Percentiles rank a stretch among this genome's conserved stretches.
Evolutionary conservation across 2,329 filamentous ascomycete species (phyloP).

Genomic region (Botrytis pseudocinerea): DNA sequence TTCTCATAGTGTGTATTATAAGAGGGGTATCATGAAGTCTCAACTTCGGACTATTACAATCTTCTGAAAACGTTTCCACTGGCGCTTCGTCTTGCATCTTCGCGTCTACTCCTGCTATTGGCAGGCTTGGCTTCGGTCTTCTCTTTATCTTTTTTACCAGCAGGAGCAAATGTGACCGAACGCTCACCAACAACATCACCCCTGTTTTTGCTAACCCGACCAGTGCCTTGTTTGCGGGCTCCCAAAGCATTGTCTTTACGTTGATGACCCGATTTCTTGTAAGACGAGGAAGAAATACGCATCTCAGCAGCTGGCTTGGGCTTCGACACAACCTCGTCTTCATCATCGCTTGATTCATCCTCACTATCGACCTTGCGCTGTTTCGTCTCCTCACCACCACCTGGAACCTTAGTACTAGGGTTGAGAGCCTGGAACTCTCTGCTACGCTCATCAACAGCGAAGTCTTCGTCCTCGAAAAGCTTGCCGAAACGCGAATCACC

Average conservation of each 20-base stretch:
- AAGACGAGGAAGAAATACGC: constrained; percentile 69
- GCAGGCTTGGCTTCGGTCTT: constrained; percentile 28
- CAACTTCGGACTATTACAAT: constrained; percentile 48
- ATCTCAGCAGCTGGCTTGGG: constrained; percentile 48
- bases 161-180: constrained; percentile 72
- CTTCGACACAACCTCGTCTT: constrained; percentile 43
- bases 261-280: constrained; percentile 57
- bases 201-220: constrained; percentile 48
- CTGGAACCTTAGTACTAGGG: constrained; percentile 65
- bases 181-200: constrained; percentile 61
- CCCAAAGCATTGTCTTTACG: constrained; percentile 57
- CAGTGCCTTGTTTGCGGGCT: constrained; percentile 53
- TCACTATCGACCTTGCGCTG: constrained; percentile 44
- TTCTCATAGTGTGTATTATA: constrained; percentile 15
- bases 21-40: constrained; percentile 24
- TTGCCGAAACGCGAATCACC: constrained; percentile 83
- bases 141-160: constrained; percentile 52
- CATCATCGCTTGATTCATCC: constrained; percentile 46
- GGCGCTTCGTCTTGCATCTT: constrained; percentile 63
- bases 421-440: constrained; percentile 87
- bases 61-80: constrained; percentile 74
- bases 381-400: constrained; percentile 38
- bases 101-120: constrained; percentile 36
- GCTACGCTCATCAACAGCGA: constrained; percentile 85
- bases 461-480: constrained; percentile 91